phyloP scores from a whole-genome alignment of 371 early-diverging fungal genomes.

The Batrachochytrium dendrobatidis region DNA sequence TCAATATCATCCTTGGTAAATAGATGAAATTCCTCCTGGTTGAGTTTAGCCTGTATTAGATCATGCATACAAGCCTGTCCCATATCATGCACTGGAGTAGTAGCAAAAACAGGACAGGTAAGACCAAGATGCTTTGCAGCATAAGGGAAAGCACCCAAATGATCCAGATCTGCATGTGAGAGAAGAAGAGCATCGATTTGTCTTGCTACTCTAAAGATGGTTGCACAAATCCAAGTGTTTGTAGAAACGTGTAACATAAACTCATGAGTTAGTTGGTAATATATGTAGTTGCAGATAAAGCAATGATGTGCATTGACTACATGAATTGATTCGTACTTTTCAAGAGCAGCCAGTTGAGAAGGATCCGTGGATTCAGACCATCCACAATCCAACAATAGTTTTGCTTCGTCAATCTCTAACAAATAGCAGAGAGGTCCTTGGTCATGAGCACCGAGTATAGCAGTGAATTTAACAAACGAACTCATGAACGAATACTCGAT shows the following conservation, averaged over 20 bases:
- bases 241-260: slow-evolving; percentile 7
- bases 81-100: slow-evolving; percentile 90
- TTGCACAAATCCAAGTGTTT: slow-evolving; percentile 15
- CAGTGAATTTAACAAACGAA: slow-evolving; percentile 57
- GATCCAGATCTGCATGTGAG: slow-evolving; percentile 81
- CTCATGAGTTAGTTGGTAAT: background rate
- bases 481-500: no score
- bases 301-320: no score
- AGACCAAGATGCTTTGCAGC: slow-evolving; percentile 72
- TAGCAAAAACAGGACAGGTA: slow-evolving; percentile 85
- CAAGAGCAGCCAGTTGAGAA: slow-evolving; percentile 57
- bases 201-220: slow-evolving; percentile 61
- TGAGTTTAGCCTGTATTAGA: slow-evolving; percentile 59
- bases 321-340: slow-evolving; percentile 41
- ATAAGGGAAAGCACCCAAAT: slow-evolving; percentile 86
- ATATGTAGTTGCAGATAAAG: background rate
- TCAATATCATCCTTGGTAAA: slow-evolving; percentile 73
- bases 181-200: slow-evolving; percentile 91
- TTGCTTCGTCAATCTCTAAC: slow-evolving; percentile 83
- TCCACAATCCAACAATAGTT: slow-evolving; percentile 90
- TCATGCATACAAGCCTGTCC: slow-evolving; percentile 83
- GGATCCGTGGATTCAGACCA: slow-evolving; percentile 68
- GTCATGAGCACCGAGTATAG: slow-evolving; percentile 54
- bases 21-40: slow-evolving; percentile 60
- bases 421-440: slow-evolving; percentile 84